These are phyloP conservation scores for Omphalotus olearius DNA, from an alignment of 1,284 basidiomycete species.

Conservation along the genomic window DNA sequence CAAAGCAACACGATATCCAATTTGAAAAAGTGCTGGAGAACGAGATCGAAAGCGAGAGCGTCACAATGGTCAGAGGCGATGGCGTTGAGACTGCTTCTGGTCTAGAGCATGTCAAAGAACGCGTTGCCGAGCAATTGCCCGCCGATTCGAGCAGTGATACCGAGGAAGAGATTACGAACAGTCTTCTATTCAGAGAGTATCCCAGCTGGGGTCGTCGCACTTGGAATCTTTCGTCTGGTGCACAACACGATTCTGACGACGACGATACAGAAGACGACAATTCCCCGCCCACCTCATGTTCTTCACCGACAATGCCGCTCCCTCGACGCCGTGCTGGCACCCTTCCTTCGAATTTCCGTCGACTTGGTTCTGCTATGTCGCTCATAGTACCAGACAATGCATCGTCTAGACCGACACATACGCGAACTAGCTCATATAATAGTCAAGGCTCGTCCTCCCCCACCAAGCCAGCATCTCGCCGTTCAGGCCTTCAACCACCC, in stretches of 20 bases:
- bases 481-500: too few relatives aligned
- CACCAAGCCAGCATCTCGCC: conserved; percentile 21
- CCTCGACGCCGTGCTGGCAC: conserved; percentile 13
- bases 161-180: conserved; percentile 21
- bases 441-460: conserved; percentile 2
- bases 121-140: conserved; percentile 22
- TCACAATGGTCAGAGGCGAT: conserved; percentile 64
- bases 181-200: conserved; percentile 24
- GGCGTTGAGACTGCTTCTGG: conserved; percentile 46
- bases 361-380: conserved; percentile 4
- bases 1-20: conserved; percentile 46
- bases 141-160: conserved; percentile 23
- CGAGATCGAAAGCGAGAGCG: conserved; percentile 62
- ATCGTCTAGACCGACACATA: conserved; percentile 1
- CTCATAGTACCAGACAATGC: conserved; percentile 1
- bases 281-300: not conserved
- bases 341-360: conserved; percentile 5
- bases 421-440: conserved; percentile 3
- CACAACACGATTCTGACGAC: conserved; percentile 25
- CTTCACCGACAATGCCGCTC: not conserved
- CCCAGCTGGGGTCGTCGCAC: conserved; percentile 44
- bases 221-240: conserved; percentile 14
- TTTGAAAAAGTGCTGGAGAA: conserved; percentile 55
- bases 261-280: conserved; percentile 7
- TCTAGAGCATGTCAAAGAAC: conserved; percentile 33